Base-by-base conservation (phyloP, 2,329 filamentous ascomycete genomes). In the Falciphora oryzae region DNA sequence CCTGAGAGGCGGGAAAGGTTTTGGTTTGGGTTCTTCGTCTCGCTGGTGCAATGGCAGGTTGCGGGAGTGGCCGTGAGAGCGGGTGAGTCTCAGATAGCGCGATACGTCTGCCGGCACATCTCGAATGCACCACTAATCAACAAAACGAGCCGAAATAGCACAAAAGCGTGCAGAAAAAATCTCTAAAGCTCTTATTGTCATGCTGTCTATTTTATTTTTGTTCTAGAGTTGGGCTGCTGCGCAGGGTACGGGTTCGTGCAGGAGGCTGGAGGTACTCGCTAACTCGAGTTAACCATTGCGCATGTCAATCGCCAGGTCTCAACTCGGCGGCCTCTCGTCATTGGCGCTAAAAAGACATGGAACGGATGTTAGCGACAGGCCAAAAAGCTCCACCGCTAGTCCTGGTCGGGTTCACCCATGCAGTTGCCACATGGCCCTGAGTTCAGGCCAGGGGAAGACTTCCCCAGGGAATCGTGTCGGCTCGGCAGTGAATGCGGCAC, bases 181-280 rank as follows among this genome's bases (percentile, higher is more conserved):
- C 16, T 10, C 18, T 22, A 35, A 25, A 11, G 31, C 11, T 16
- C 14, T 25, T 10, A 4, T 60, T 60, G 25, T 25, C 11, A 58
- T 60, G 1, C 58, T 38, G 3, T 35, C 14, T 31, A 35, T 31
- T 31, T 25, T 31, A 4, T 38, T 60, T 35, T 31, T 22, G 22
- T 22, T 31, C 25, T 22, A 28, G 18, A 4, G 56, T 10, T 5
- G 29, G 6, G 1, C 22, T 58, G 8, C 29, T 13, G 25, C 27
- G 13, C 27, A 4, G 57, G 25, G 13, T 13, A 8, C 22, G 58
- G 22, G 31, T 25, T 60, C n/a, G 5, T 35, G 25, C 16, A 60
- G 58, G 58, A 28, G 58, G 58, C 58, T 28, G 58, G 58, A 60
- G 6, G 58, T 60, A 60, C 58, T 38, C 58, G 22, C n/a, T 60